These are phyloP conservation scores for Colletotrichum nymphaeae DNA, from an alignment of 2,329 filamentous ascomycete genomes.

Conservation along the genomic window DNA sequence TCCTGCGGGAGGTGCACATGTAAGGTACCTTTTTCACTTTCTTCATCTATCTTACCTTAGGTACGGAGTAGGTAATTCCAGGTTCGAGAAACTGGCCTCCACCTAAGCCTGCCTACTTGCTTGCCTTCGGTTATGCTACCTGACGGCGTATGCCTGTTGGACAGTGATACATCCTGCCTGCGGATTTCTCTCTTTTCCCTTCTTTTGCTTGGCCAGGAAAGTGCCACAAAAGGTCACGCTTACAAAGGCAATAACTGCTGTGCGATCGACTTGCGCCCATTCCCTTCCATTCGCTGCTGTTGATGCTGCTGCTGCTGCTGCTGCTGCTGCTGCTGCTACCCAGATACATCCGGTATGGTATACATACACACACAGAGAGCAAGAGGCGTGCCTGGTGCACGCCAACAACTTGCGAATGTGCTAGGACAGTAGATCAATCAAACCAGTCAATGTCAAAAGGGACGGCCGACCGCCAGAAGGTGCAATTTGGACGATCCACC, in stretches of 20 bases:
- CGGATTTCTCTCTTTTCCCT: too few species aligned
- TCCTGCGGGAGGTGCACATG: background rate
- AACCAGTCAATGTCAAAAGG: conserved; percentile 21
- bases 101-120: background rate
- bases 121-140: too few species aligned
- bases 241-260: background rate
- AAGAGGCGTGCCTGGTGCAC: background rate
- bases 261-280: background rate
- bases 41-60: background rate
- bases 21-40: background rate
- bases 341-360: background rate
- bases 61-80: too few species aligned
- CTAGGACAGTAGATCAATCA: background rate
- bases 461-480: conserved; percentile 19
- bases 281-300: too few species aligned
- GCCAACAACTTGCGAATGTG: background rate
- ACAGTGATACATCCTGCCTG: background rate
- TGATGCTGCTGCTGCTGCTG: too few species aligned
- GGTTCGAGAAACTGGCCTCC: background rate
- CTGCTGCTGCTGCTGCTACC: too few species aligned
- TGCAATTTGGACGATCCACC: conserved; percentile 26
- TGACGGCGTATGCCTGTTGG: background rate
- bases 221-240: background rate
- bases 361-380: background rate
- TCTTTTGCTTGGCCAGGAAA: background rate